Base-by-base conservation (phyloP, 139 green algal genomes). In the Chlamydomonas asymmetrica region DNA sequence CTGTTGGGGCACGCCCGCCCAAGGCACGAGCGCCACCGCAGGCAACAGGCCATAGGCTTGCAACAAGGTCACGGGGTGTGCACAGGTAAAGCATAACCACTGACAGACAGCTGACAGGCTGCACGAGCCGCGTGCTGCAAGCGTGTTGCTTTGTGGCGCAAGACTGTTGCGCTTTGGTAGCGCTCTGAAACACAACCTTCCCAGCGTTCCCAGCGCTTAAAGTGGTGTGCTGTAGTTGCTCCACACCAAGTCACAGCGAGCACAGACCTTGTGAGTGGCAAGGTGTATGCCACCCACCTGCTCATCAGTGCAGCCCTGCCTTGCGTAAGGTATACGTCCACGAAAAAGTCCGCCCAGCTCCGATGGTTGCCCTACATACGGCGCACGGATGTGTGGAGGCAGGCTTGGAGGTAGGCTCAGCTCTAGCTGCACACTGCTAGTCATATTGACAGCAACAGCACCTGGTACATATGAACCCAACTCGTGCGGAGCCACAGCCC, bases 271-370 rank as follows among this genome's bases (percentile, higher is more conserved):
- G 16, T 27, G 18, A 13, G 39, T 25, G 66, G 62, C 45, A 5
- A 13, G 40, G 25, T 32, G 41, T 6, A 16, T n/a, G n/a, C n/a
- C n/a, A n/a, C 77, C 3, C 56, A 94, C 89, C 90, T 82, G 80
- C 84, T 92, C 79, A 98, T 86, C 54, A 93, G 88, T 23, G 89
- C 82, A 23, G 88, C 86, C 23, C 88, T 83, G 2, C 93, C 93
- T 63, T 96, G 89, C 31, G 90, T 92, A 0, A 93, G 62, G 65
- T 93, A 93, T 5, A 90, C 73, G 75, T 98, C 94, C 22, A 98
- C 63, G 63, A 97, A 96, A 63, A 98, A 97, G 71, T 98, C 94
- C 1, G 87, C 88, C 94, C 94, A 98, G 54, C 81, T 92, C 31
- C 94, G 86, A 76, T 98, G 94, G 72, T 98, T 98, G 82, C 84